Conservation (phyloP, 164 flowering plant genomes). For the Litsea cubeba region DNA sequence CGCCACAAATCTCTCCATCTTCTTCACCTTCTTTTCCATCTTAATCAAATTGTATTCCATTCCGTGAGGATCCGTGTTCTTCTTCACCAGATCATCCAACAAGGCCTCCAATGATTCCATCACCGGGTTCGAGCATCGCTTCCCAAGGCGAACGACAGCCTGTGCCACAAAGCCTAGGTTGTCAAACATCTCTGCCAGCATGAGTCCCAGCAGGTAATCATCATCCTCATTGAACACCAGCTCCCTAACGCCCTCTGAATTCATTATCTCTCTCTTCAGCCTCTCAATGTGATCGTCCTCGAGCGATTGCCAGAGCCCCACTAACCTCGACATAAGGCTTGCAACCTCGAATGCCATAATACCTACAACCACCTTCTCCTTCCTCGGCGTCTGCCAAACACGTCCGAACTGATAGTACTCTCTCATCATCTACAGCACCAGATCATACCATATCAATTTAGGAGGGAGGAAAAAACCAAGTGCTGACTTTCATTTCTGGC, state of each 20-base stretch:
- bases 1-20: conserved; percentile 64
- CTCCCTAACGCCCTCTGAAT: conserved; percentile 63
- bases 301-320: conserved; percentile 68
- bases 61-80: conserved; percentile 31
- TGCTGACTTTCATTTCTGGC: neutral
- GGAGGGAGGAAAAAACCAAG: too few relatives aligned
- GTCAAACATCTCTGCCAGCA: conserved; percentile 59
- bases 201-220: conserved; percentile 42
- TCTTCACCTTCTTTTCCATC: conserved; percentile 81
- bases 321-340: conserved; percentile 78
- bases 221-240: conserved; percentile 80
- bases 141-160: conserved; percentile 59
- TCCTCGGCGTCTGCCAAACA: conserved; percentile 23
- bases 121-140: conserved; percentile 51
- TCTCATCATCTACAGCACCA: conserved; percentile 39
- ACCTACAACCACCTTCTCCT: conserved; percentile 50
- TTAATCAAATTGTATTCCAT: conserved; percentile 63
- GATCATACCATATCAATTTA: neutral
- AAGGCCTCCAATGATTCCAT: conserved; percentile 56
- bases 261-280: conserved; percentile 52
- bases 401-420: conserved; percentile 77
- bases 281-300: conserved; percentile 53
- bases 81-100: conserved; percentile 43
- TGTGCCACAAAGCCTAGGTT: conserved; percentile 43
- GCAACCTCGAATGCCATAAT: conserved; percentile 83